phyloP scores from a whole-genome alignment of 306 rosid genomes.

The Medicago lupulina region DNA sequence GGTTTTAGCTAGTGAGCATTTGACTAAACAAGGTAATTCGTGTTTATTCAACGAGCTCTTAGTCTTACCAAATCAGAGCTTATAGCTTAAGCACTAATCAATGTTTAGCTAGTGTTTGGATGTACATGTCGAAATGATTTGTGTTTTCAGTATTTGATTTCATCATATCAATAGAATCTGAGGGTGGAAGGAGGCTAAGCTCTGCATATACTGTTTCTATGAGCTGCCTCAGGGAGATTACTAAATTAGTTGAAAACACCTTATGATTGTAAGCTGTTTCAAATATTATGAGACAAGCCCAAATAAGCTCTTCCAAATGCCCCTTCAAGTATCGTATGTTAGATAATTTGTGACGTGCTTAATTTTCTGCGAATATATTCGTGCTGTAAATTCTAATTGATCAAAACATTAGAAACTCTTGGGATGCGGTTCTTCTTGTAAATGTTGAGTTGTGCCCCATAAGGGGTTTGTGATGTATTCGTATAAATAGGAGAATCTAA shows the following conservation, averaged over 20 bases:
- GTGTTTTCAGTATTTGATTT: background rate
- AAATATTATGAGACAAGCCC: background rate
- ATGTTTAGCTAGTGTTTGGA: background rate
- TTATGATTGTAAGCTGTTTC: background rate
- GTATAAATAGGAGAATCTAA: background rate
- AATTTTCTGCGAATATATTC: background rate
- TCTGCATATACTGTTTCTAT: background rate
- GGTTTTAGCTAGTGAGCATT: background rate
- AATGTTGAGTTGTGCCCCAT: background rate
- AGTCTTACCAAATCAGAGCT: background rate
- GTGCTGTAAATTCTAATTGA: background rate
- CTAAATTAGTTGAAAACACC: background rate
- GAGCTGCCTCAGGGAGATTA: background rate
- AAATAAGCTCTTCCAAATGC: background rate
- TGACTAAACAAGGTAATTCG: background rate
- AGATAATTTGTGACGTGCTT: background rate
- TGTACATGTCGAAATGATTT: background rate
- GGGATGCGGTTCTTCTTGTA: background rate
- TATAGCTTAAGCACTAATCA: background rate
- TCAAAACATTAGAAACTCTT: too few relatives aligned
- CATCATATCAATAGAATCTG: background rate
- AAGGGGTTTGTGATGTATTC: slow-evolving; percentile 6
- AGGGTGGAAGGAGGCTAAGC: slow-evolving; percentile 3
- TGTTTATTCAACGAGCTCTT: background rate
- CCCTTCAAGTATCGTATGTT: slow-evolving; percentile 3